Evolutionary conservation across 179 eudicot genomes (phyloP).

Genomic region (Patellifolia procumbens): DNA sequence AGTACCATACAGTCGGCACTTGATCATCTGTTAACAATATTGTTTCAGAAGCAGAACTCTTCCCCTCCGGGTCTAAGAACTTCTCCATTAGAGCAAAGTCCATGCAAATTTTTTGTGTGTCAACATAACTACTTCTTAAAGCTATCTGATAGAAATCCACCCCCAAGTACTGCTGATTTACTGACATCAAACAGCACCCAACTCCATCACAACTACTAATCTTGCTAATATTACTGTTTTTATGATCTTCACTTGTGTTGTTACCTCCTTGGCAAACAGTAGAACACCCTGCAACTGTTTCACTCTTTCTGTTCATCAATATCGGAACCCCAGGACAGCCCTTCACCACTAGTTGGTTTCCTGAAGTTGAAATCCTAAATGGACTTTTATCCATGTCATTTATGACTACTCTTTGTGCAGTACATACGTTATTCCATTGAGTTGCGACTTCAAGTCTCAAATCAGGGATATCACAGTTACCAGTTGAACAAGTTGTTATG

Average conservation of each 20-base stretch:
- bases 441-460: slow-evolving; percentile 4
- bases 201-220: slow-evolving; percentile 23
- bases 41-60: background rate
- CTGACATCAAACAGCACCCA: slow-evolving; percentile 24
- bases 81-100: slow-evolving; percentile 13
- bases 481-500: slow-evolving; percentile 11
- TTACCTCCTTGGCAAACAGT: slow-evolving; percentile 6
- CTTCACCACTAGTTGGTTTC: slow-evolving; percentile 8
- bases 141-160: slow-evolving; percentile 23
- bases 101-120: slow-evolving; percentile 16
- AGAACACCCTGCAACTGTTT: slow-evolving; percentile 13
- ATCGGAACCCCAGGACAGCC: slow-evolving; percentile 12
- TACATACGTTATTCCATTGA: slow-evolving; percentile 8
- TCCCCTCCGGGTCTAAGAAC: background rate
- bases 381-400: slow-evolving; percentile 12
- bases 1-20: slow-evolving; percentile 18
- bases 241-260: background rate
- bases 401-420: background rate
- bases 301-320: background rate
- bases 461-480: slow-evolving; percentile 14
- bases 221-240: no score
- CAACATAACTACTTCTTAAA: slow-evolving; percentile 12
- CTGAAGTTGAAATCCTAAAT: slow-evolving; percentile 12
- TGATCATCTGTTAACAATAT: background rate
- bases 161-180: background rate